phyloP scores from a whole-genome alignment of 176 grass and related monocot species.

The Oryza meyeriana region DNA sequence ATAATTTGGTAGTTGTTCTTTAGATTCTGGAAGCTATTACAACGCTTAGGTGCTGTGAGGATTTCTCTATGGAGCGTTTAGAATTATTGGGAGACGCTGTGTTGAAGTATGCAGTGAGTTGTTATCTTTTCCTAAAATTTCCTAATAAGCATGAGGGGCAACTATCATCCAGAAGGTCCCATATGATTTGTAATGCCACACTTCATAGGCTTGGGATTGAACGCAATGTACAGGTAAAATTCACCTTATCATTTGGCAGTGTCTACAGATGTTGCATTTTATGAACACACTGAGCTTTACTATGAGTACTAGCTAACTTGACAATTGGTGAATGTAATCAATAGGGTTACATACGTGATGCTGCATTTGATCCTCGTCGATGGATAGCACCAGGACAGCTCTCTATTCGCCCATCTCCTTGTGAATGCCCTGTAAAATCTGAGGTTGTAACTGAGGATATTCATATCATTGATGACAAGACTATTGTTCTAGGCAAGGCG shows the following conservation, averaged over 20 bases:
- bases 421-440: conserved; percentile 51
- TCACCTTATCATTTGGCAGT: conserved; percentile 4
- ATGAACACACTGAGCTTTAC: background rate
- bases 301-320: conserved; percentile 11
- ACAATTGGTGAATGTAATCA: conserved; percentile 16
- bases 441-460: conserved; percentile 39
- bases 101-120: conserved; percentile 81
- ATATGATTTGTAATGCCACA: conserved; percentile 73
- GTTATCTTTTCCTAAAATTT: conserved; percentile 75
- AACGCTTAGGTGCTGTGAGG: conserved; percentile 71
- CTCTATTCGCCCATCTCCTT: conserved; percentile 53
- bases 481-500: conserved; percentile 70
- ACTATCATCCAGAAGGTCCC: conserved; percentile 52
- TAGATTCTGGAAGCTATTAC: conserved; percentile 96
- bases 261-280: background rate
- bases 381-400: conserved; percentile 94
- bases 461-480: conserved; percentile 37
- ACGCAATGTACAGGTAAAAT: conserved; percentile 69
- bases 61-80: conserved; percentile 94
- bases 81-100: conserved; percentile 87
- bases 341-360: conserved; percentile 88
- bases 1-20: conserved; percentile 20
- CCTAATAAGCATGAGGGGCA: conserved; percentile 68
- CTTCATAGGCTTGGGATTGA: conserved; percentile 72
- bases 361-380: conserved; percentile 82